Evolutionary conservation across 2,329 filamentous ascomycete species (phyloP).

Genomic region (Cytospora mali): DNA sequence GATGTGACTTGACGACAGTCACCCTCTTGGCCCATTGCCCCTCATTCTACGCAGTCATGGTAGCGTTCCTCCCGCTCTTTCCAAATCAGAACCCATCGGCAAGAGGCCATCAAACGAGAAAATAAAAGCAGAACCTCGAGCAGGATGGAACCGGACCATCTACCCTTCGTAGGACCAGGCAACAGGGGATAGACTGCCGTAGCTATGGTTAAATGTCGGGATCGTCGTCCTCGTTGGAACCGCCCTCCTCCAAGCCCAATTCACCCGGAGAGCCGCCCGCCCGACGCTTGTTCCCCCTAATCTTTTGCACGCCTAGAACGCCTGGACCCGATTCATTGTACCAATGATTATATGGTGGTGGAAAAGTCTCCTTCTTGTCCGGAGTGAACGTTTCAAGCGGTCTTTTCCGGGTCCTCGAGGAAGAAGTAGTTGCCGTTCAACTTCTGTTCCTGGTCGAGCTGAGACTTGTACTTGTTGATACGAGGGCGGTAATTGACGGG

Average conservation of each 20-base stretch:
- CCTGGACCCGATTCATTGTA: constrained; percentile 46
- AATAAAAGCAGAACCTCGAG: constrained; percentile 7
- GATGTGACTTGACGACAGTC: constrained; percentile 52
- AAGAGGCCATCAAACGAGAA: constrained; percentile 10
- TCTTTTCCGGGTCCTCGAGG: constrained; percentile 73
- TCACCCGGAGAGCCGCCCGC: constrained; percentile 36
- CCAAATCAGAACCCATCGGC: constrained; percentile 8
- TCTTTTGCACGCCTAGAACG: constrained; percentile 57
- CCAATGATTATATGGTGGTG: constrained; percentile 40
- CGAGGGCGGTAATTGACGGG: constrained; percentile 94
- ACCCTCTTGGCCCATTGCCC: constrained; percentile 65
- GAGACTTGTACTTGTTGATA: constrained; percentile 96
- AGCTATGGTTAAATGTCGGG: constrained; percentile 63
- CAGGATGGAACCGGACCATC: constrained; percentile 17
- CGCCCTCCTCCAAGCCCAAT: constrained; percentile 46
- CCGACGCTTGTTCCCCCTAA: constrained; percentile 31
- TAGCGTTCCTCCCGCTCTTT: constrained; percentile 3
- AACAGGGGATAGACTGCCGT: constrained; percentile 70
- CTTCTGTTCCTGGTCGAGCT: constrained; percentile 98
- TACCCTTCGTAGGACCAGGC: constrained; percentile 58
- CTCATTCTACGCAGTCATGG: constrained; percentile 50
- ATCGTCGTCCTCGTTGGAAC: constrained; percentile 65
- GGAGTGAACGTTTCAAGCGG: constrained; percentile 64
- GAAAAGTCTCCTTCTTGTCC: constrained; percentile 37
- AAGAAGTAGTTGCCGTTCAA: constrained; percentile 94